A percentile compares a stretch with the other conserved stretches of the same genome.
Evolutionary conservation across 805 yeast species (phyloP).

Genomic region (Ogataea dorogensis): DNA sequence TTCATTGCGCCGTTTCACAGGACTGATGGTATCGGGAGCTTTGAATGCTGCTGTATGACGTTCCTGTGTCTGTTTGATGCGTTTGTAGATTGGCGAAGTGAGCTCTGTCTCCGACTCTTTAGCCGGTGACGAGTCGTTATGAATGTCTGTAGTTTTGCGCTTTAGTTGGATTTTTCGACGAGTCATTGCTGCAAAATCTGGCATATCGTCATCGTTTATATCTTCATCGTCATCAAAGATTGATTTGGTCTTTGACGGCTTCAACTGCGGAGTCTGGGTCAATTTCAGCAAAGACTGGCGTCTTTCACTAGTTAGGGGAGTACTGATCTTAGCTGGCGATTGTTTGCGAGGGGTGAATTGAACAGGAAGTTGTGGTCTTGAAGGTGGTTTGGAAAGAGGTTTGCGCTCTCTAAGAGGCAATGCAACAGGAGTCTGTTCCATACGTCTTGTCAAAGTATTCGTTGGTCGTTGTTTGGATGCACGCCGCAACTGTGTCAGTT

Average conservation of each 20-base stretch:
- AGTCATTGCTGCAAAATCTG: conserved; percentile 3
- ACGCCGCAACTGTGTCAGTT: conserved; percentile 8
- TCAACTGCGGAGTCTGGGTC: conserved; percentile 2
- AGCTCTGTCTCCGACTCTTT: conserved; percentile 8
- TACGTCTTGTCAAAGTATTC: not conserved
- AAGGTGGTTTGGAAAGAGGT: not conserved
- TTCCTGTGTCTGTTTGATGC: conserved; percentile 16
- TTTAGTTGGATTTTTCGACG: conserved; percentile 7
- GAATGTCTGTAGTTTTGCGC: conserved; percentile 5
- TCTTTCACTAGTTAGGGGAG: conserved; percentile 1
- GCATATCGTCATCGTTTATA: conserved; percentile 7
- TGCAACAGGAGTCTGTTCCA: conserved; percentile 1
- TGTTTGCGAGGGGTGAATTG: conserved; percentile 3
- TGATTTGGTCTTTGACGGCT: conserved; percentile 2
- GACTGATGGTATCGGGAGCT: conserved; percentile 21
- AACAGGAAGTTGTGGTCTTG: not conserved
- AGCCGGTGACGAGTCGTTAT: conserved; percentile 14
- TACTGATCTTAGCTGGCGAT: conserved; percentile 1
- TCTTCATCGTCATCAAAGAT: conserved; percentile 9
- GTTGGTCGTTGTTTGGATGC: conserved; percentile 3
- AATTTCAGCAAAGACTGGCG: conserved; percentile 4
- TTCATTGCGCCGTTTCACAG: conserved; percentile 24
- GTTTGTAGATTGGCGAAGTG: conserved; percentile 24
- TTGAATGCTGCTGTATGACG: conserved; percentile 5
- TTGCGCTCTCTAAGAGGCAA: not conserved